Conservation (phyloP, 305 asterid species). For the Solanum hybrid region DNA sequence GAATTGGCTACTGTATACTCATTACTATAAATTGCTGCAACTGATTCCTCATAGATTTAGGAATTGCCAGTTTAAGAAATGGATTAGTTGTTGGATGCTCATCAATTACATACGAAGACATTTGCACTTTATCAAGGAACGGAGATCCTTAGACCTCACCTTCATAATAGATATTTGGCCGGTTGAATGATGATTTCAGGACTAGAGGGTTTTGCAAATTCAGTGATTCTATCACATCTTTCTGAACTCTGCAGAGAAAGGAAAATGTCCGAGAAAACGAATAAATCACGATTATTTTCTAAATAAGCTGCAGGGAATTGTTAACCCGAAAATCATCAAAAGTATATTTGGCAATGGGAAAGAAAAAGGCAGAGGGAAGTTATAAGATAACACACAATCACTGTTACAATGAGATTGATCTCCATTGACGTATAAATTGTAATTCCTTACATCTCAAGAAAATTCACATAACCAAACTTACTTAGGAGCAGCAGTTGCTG, state of each 20-base stretch:
- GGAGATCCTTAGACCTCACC: conserved; percentile 38
- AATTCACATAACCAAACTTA: conserved; percentile 34
- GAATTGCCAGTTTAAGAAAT: neutral
- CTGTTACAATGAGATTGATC: neutral
- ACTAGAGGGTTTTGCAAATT: conserved; percentile 72
- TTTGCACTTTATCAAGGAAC: conserved; percentile 1
- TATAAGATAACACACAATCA: neutral
- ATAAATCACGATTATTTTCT: neutral
- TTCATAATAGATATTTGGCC: conserved; percentile 88
- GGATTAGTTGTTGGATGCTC: neutral
- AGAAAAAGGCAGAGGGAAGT: neutral
- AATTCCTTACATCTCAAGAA: conserved; percentile 4
- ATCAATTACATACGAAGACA: neutral
- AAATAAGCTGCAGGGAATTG: neutral
- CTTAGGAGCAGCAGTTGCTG: conserved; percentile 98
- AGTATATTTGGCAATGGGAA: neutral
- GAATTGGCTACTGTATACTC: neutral
- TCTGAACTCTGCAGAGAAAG: conserved; percentile 79
- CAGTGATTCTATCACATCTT: conserved; percentile 78
- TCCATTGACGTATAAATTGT: neutral
- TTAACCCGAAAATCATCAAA: neutral
- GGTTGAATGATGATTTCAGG: conserved; percentile 89
- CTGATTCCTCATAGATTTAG: neutral
- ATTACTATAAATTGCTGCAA: neutral
- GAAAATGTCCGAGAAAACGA: neutral